Evolutionary conservation across 208 protist genomes (phyloP).

Genomic region (Acanthamoeba polyphaga): DNA sequence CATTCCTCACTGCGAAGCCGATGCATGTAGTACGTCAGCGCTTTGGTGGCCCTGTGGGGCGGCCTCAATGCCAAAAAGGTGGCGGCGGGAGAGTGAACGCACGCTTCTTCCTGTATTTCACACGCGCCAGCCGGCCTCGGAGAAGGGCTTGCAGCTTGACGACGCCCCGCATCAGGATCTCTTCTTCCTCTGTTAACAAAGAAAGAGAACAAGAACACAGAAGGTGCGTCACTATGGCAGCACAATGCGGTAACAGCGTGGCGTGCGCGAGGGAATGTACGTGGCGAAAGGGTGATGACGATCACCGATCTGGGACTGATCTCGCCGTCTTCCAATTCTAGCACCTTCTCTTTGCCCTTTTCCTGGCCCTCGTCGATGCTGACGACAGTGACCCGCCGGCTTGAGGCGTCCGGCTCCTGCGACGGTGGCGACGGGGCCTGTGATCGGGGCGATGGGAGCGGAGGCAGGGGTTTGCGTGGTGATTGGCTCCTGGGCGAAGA

Average conservation of each 20-base stretch:
- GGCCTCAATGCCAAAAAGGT: not conserved
- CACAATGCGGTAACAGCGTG: not conserved
- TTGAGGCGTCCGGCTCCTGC: not conserved
- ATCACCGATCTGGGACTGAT: not conserved
- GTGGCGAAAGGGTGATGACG: not conserved
- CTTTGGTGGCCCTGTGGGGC: too few relatives aligned
- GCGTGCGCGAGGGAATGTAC: not conserved
- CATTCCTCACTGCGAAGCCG: slow-evolving; percentile 5
- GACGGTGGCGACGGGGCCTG: slow-evolving; percentile 12
- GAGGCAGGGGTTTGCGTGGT: not conserved
- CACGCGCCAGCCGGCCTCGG: not conserved
- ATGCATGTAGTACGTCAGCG: too few relatives aligned
- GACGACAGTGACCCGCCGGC: not conserved
- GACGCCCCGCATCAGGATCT: slow-evolving; percentile 2
- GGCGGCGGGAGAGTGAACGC: not conserved
- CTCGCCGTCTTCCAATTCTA: not conserved
- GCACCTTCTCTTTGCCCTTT: slow-evolving; percentile 16
- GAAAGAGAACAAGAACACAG: not conserved
- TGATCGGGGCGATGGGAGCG: not conserved
- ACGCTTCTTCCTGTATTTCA: slow-evolving; percentile 20
- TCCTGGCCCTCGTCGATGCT: not conserved
- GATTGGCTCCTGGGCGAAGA: not conserved
- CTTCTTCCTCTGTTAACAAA: not conserved
- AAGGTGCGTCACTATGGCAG: not conserved
- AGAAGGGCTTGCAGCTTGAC: slow-evolving; percentile 18